A percentile compares a stretch with the other conserved stretches of the same genome.
These are phyloP conservation scores for Choiromyces venosus DNA, from an alignment of 495 filamentous ascomycete genomes.

Conservation along the genomic window DNA sequence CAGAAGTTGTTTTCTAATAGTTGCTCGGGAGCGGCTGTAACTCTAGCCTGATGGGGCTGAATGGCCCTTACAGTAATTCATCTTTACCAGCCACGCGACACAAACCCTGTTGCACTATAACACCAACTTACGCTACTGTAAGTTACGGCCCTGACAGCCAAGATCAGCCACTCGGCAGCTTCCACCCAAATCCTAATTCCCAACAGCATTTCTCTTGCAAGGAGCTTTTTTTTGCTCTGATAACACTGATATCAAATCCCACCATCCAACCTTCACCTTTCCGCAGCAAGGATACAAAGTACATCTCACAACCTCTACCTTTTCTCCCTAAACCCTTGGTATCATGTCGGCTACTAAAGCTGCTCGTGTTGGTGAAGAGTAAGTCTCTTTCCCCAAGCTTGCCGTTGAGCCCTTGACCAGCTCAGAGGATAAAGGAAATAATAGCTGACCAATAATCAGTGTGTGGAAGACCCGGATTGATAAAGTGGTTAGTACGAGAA, in stretches of 20 bases:
- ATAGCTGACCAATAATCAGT: slow-evolving; percentile 51
- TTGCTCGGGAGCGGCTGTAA: not conserved
- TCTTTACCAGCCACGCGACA: not conserved
- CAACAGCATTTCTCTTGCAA: not conserved
- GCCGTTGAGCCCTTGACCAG: not conserved
- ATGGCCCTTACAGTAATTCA: not conserved
- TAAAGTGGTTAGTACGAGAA: slow-evolving; percentile 49
- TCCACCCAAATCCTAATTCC: not conserved
- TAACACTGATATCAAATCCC: not conserved
- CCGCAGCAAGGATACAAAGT: not conserved
- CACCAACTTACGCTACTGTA: not conserved
- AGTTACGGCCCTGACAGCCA: not conserved
- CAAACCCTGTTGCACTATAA: not conserved
- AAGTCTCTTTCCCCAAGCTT: slow-evolving; percentile 47
- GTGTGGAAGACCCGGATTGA: slow-evolving; percentile 84
- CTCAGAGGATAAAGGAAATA: slow-evolving; percentile 9
- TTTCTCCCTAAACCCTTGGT: not conserved
- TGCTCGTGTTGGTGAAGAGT: slow-evolving; percentile 95
- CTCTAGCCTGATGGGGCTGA: not conserved
- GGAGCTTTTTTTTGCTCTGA: not conserved
- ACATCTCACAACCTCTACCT: not conserved
- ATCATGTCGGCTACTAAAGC: slow-evolving; percentile 80
- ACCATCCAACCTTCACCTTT: not conserved
- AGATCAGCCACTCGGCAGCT: not conserved
- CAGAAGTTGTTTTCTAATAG: not conserved